Conservation (phyloP, 768 basidiomycete species). For the Candolleomyces efflorescens region DNA sequence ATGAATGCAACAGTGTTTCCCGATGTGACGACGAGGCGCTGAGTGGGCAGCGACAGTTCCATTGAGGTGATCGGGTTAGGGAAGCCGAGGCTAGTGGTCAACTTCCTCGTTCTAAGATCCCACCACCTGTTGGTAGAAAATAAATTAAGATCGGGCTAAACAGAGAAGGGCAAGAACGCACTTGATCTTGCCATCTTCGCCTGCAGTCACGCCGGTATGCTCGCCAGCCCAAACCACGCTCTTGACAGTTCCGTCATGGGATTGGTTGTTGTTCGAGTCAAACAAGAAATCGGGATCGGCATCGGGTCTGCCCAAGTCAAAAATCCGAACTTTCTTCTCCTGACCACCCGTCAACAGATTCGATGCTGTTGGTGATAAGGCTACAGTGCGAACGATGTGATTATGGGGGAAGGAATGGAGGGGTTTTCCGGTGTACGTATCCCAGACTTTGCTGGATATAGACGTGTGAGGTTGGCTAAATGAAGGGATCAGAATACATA, state of each 20-base stretch:
- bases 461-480: not conserved
- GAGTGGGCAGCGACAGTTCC: constrained; percentile 82
- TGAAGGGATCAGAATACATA: constrained; percentile 37
- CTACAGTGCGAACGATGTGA: constrained; percentile 96
- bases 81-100: constrained; percentile 69
- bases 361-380: constrained; percentile 65
- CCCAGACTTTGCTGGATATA: constrained; percentile 82
- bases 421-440: constrained; percentile 82
- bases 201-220: constrained; percentile 81
- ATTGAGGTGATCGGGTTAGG: constrained; percentile 86
- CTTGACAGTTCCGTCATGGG: constrained; percentile 88
- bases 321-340: constrained; percentile 96
- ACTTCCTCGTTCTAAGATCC: constrained; percentile 79
- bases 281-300: constrained; percentile 81
- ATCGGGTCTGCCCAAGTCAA: constrained; percentile 83
- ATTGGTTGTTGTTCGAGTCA: constrained; percentile 48
- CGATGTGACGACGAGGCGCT: constrained; percentile 83
- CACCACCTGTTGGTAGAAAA: constrained; percentile 69
- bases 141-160: constrained; percentile 11
- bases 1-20: constrained; percentile 93
- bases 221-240: constrained; percentile 94
- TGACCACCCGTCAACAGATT: constrained; percentile 89
- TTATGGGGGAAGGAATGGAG: constrained; percentile 97
- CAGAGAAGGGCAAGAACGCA: constrained; percentile 28
- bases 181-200: constrained; percentile 91